A percentile compares a stretch with the other conserved stretches of the same genome.
These are phyloP conservation scores for Pyrenochaeta sp. DNA, from an alignment of 2,329 filamentous ascomycete genomes.

Conservation along the genomic window DNA sequence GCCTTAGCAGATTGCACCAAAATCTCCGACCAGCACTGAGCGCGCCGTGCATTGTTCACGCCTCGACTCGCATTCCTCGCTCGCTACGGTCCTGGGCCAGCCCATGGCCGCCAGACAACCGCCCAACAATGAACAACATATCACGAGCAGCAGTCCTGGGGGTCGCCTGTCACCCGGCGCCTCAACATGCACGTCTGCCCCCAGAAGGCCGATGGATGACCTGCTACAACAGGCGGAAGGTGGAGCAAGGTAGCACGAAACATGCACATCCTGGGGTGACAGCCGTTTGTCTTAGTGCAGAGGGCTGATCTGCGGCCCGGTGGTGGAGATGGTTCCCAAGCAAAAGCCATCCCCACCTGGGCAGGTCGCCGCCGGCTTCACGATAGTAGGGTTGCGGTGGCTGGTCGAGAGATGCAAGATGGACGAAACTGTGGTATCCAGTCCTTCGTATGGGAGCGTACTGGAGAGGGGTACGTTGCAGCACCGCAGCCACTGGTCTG, in stretches of 20 bases:
- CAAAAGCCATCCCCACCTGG: slow-evolving; percentile 14
- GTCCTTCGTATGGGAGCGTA: background rate
- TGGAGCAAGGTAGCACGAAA: slow-evolving; percentile 35
- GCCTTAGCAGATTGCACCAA: slow-evolving; percentile 1
- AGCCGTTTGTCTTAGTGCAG: slow-evolving; percentile 46
- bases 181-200: slow-evolving; percentile 14
- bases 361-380: slow-evolving; percentile 18
- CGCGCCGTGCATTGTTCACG: background rate
- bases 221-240: slow-evolving; percentile 15
- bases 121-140: background rate
- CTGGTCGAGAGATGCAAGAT: slow-evolving; percentile 2
- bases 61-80: background rate
- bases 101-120: background rate
- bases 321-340: slow-evolving; percentile 19
- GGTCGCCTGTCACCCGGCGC: slow-evolving; percentile 11
- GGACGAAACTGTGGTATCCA: slow-evolving; percentile 18
- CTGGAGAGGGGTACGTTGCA: slow-evolving; percentile 39
- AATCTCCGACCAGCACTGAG: background rate
- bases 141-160: slow-evolving; percentile 1
- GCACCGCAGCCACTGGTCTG: slow-evolving; percentile 29
- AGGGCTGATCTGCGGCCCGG: slow-evolving; percentile 26
- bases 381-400: slow-evolving; percentile 7
- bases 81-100: background rate
- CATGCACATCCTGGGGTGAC: slow-evolving; percentile 38
- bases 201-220: slow-evolving; percentile 12